Base-by-base conservation (phyloP, 2,329 filamentous ascomycete species). In the Venturia asperata region DNA sequence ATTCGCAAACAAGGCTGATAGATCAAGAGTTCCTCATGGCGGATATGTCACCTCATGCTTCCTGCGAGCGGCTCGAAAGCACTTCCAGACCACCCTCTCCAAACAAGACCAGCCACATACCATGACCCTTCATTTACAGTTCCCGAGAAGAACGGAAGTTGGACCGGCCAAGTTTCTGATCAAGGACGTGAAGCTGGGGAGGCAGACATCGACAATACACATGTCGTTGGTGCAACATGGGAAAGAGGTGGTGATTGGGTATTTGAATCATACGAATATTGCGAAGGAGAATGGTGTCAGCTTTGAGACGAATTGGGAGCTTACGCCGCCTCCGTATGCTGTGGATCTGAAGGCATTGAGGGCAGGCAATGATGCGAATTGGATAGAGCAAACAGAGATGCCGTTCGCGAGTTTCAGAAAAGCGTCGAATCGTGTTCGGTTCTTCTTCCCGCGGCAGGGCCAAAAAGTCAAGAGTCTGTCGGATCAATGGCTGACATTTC, bases 401-500 rank as follows among this genome's bases (percentile, higher is more conserved):
- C 80, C 80, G 0, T 79, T 78, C 52, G 62, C 74, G 5, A 71
- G 74, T 6, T 82, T 82, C 69, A 70, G 80, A 42, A 80, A 80
- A 68, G 84, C 84, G 5, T 77, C 77, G 6, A 70, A 71, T 34
- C 81, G 83, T 66, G 74, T 85, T 13, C 77, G 81, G 21, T 79
- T 83, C 30, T 83, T 80, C 70, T 79, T 83, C 62, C 82, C 84
- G 27, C 74, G 80, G 64, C 55, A 77, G 21, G 79, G 79, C 0
- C 79, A 82, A 63, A 70, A 68, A 19, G 66, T 70, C 11, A 72
- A 69, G 13, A 76, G 74, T 61, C 72, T 78, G 39, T 77, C 83
- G 4, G 88, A 91, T 71, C 80, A 89, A 73, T 92, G 89, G 89
- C 76, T 89, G 3, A 81, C 84, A 34, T 81, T 89, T 64, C 74